A percentile compares a stretch with the other conserved stretches of the same genome.
Evolutionary conservation across 345 rosid species (phyloP).

Genomic region (Pelargonium nanum): DNA sequence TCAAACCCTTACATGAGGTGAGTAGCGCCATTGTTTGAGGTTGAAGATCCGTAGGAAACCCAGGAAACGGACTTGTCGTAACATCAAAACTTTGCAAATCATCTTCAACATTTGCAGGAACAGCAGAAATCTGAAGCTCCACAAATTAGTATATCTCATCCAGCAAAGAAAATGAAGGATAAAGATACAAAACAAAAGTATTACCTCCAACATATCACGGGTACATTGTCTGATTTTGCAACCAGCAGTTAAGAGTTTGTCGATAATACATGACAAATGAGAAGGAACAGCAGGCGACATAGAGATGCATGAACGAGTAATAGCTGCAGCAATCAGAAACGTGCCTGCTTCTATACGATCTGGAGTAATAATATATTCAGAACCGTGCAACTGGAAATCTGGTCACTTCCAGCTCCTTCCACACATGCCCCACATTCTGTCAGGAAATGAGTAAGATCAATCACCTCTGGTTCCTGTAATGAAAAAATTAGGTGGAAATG

Average conservation of each 20-base stretch:
- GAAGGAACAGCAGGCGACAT: slow-evolving; percentile 22
- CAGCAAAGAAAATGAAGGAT: not conserved
- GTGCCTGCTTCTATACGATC: slow-evolving; percentile 29
- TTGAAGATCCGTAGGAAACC: slow-evolving; percentile 31
- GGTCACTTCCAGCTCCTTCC: slow-evolving; percentile 16
- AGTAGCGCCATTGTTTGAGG: slow-evolving; percentile 25
- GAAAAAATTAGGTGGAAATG: not conserved
- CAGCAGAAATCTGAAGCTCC: slow-evolving; percentile 19
- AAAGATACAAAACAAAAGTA: no score
- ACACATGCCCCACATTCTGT: slow-evolving; percentile 19
- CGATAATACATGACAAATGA: slow-evolving; percentile 12
- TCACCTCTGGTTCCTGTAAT: slow-evolving; percentile 21
- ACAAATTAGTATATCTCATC: not conserved
- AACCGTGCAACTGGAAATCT: slow-evolving; percentile 11
- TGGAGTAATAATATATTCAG: slow-evolving; percentile 16
- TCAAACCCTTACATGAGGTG: slow-evolving; percentile 20
- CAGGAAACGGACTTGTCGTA: slow-evolving; percentile 24
- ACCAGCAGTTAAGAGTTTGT: slow-evolving; percentile 16
- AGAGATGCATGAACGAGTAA: slow-evolving; percentile 28
- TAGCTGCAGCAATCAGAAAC: slow-evolving; percentile 27
- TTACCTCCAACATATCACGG: slow-evolving; percentile 13
- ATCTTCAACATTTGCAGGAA: slow-evolving; percentile 1
- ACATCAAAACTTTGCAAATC: slow-evolving; percentile 19
- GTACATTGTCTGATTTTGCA: slow-evolving; percentile 16
- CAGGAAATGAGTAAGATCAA: slow-evolving; percentile 25